phyloP scores from a whole-genome alignment of 129 eudicot genomes.

The Logfia minima region DNA sequence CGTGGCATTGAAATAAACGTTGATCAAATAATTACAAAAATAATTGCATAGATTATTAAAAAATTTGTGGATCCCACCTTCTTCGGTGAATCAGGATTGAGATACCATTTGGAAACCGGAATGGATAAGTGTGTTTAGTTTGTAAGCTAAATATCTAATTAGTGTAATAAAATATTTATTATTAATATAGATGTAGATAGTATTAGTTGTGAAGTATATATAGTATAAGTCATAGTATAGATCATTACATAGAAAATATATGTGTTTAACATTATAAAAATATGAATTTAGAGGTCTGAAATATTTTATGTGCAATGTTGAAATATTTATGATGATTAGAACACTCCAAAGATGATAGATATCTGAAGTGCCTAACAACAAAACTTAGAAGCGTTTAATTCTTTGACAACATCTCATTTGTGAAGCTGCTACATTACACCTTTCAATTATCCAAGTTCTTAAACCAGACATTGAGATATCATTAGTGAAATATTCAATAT shows the following conservation, averaged over 20 bases:
- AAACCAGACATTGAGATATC: too few relatives aligned
- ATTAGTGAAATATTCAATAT: too few relatives aligned
- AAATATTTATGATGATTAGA: too few relatives aligned
- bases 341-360: neutral
- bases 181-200: too few relatives aligned
- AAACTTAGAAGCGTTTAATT: neutral
- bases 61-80: neutral
- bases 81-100: conserved; percentile 9
- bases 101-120: neutral
- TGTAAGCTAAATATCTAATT: neutral
- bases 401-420: too few relatives aligned
- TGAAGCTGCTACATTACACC: too few relatives aligned
- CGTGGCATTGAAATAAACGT: conserved; percentile 30
- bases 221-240: too few relatives aligned
- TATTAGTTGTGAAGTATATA: too few relatives aligned
- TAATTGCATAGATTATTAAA: neutral
- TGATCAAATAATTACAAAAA: neutral
- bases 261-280: too few relatives aligned
- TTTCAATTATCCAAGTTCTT: too few relatives aligned
- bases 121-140: neutral
- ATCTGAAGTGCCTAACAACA: neutral
- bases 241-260: too few relatives aligned
- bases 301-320: neutral
- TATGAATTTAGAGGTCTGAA: too few relatives aligned
- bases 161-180: neutral